Conservation (phyloP, 768 basidiomycete genomes). For the Tremella fuciformis region DNA sequence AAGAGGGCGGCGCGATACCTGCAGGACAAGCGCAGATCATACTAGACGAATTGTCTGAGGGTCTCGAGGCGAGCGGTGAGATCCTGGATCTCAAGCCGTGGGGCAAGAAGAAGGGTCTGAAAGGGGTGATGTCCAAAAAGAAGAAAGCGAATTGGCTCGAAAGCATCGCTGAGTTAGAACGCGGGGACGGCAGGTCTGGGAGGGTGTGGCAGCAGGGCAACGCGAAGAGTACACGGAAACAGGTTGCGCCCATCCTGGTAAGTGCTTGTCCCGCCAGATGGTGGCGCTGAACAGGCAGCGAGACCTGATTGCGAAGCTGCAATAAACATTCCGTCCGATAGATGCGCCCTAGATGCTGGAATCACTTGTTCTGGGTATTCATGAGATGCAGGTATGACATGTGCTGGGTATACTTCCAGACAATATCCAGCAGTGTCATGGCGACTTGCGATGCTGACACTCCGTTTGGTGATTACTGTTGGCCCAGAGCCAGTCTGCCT, state of each 20-base stretch:
- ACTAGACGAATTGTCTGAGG: constrained; percentile 59
- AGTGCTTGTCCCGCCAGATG: constrained; percentile 13
- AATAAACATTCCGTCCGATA: constrained; percentile 4
- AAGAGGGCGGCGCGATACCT: constrained; percentile 51
- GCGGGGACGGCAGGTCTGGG: constrained; percentile 26
- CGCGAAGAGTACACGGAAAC: constrained; percentile 52
- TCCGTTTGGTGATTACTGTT: constrained; percentile 37
- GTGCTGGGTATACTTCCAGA: not conserved
- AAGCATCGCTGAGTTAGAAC: constrained; percentile 18
- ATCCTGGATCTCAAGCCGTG: constrained; percentile 59
- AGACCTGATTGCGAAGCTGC: constrained; percentile 34
- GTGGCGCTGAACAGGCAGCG: constrained; percentile 18
- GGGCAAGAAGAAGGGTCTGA: constrained; percentile 27
- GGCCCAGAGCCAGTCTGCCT: constrained; percentile 41
- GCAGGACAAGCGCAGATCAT: constrained; percentile 49
- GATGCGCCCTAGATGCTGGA: constrained; percentile 1
- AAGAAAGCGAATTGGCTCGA: constrained; percentile 12
- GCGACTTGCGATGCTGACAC: constrained; percentile 19
- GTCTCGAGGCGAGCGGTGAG: constrained; percentile 59
- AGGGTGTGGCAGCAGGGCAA: constrained; percentile 54
- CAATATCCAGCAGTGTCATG: not conserved
- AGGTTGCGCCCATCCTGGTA: constrained; percentile 52
- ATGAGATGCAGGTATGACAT: not conserved
- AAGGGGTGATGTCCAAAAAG: constrained; percentile 8
- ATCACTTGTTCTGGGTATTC: not conserved